Base-by-base conservation (phyloP, 148 eudicot genomes). In the Fagopyrum tataricum region DNA sequence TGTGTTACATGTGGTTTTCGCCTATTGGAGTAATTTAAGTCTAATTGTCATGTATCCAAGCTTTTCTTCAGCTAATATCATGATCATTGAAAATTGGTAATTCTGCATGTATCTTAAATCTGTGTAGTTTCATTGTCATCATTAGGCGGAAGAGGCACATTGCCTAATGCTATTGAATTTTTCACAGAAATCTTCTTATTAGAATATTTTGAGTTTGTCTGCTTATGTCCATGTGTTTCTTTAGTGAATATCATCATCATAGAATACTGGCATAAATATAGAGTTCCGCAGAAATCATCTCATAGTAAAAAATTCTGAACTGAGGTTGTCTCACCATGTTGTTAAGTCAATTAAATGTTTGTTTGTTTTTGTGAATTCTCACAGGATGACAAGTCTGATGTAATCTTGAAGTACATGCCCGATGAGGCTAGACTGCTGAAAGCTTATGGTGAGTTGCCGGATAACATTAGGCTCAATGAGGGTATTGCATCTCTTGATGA, bases 401-500 rank as follows among this genome's bases (percentile, higher is more conserved):
- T 87, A 3, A 79, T 79, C 41, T 71, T 77, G 70, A 82, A 79
- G 77, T 82, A 81, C 73, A 78, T 81, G 82, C 80, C 84, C 0
- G 84, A 84, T 61, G 87, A 84, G 52, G 87, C 87, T 1, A 75
- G 92, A 75, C 70, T 88, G 47, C 44, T 88, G 72, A 88, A 86
- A 81, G 92, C 92, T 0, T 88, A 86, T 58, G 90, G 90, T 10
- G 92, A 88, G 82, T 62, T 88, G 74, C 92, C 92, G 0, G 88
- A 84, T 62, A 83, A 74, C 74, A 81, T 82, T 2, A 81, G 88
- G 82, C 79, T 89, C 24, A 89, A 92, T 61, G 97, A 89, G 53
- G 98, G 91, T 72, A 83, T 91, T 23, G 85, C 83, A 20, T 83
- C 84, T 18, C 76, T 86, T 47, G 97, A 91, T 26, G 98, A 94